phyloP scores from a whole-genome alignment of 108 stramenopile species.

The Skeletonema potamos region DNA sequence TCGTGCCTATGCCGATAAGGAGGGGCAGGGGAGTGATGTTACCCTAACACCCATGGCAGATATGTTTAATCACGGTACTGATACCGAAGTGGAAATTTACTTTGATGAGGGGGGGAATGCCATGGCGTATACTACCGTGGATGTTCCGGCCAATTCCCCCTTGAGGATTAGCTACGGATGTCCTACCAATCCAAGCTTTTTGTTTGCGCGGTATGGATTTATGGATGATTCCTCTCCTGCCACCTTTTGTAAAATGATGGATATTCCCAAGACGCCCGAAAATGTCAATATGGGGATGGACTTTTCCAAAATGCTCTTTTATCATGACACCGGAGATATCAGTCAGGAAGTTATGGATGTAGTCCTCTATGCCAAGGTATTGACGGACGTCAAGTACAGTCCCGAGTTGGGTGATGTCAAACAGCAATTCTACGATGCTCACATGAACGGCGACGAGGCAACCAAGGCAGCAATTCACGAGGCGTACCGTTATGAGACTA shows the following conservation, averaged over 20 bases:
- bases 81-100: slow-evolving; percentile 42
- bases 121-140: slow-evolving; percentile 40
- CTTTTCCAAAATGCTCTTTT: slow-evolving; percentile 46
- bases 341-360: slow-evolving; percentile 46
- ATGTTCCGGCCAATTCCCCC: slow-evolving; percentile 47
- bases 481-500: slow-evolving; percentile 52
- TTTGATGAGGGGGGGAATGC: slow-evolving; percentile 46
- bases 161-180: slow-evolving; percentile 38
- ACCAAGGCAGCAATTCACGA: slow-evolving; percentile 51
- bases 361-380: slow-evolving; percentile 46
- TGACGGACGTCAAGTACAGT: slow-evolving; percentile 22
- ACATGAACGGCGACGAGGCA: slow-evolving; percentile 48
- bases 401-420: slow-evolving; percentile 27
- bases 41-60: slow-evolving; percentile 41
- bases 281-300: slow-evolving; percentile 45
- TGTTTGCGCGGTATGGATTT: slow-evolving; percentile 51
- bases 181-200: slow-evolving; percentile 48
- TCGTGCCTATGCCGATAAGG: slow-evolving; percentile 32
- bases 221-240: slow-evolving; percentile 52
- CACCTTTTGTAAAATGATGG: slow-evolving; percentile 55
- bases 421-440: slow-evolving; percentile 60
- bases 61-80: slow-evolving; percentile 49
- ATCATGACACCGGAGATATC: slow-evolving; percentile 53
- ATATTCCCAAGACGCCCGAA: slow-evolving; percentile 40
- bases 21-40: slow-evolving; percentile 34